phyloP scores from a whole-genome alignment of 805 yeast genomes.

The Hanseniaspora thailandica region DNA sequence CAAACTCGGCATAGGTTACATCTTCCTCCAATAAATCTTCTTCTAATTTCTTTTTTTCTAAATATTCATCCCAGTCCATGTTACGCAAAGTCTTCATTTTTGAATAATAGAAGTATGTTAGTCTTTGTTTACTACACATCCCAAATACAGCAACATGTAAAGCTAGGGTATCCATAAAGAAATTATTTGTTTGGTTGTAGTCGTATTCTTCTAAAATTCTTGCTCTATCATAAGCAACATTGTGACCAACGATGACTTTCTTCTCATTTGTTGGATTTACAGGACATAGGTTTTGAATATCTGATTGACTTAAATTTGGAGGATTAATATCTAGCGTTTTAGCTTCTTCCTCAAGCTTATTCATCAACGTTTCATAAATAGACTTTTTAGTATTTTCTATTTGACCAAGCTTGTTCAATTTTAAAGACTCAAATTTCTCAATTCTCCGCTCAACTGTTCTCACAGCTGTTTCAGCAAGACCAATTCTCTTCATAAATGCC shows the following conservation, averaged over 20 bases:
- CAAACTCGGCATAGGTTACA: constrained; percentile 15
- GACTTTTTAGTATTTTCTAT: neutral
- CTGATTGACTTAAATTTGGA: constrained; percentile 18
- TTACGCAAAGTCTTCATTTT: constrained; percentile 35
- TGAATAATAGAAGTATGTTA: constrained; percentile 42
- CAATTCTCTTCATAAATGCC: neutral
- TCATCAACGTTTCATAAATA: neutral
- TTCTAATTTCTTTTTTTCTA: constrained; percentile 16
- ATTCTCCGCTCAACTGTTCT: neutral
- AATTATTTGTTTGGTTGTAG: constrained; percentile 53
- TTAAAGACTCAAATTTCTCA: neutral
- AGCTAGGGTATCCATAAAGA: constrained; percentile 84
- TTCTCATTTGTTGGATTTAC: constrained; percentile 39
- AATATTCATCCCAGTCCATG: constrained; percentile 6
- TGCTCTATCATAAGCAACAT: constrained; percentile 83
- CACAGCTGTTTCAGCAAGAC: neutral
- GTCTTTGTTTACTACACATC: constrained; percentile 83
- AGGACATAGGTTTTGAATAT: constrained; percentile 61
- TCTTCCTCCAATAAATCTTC: constrained; percentile 7
- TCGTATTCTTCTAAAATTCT: constrained; percentile 74
- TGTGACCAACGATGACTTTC: constrained; percentile 74
- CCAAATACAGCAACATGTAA: constrained; percentile 84
- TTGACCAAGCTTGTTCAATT: neutral
- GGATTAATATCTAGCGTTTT: neutral
- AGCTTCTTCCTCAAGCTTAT: neutral